phyloP scores from a whole-genome alignment of 2,329 filamentous ascomycete species.

The Pseudogymnoascus sp. region DNA sequence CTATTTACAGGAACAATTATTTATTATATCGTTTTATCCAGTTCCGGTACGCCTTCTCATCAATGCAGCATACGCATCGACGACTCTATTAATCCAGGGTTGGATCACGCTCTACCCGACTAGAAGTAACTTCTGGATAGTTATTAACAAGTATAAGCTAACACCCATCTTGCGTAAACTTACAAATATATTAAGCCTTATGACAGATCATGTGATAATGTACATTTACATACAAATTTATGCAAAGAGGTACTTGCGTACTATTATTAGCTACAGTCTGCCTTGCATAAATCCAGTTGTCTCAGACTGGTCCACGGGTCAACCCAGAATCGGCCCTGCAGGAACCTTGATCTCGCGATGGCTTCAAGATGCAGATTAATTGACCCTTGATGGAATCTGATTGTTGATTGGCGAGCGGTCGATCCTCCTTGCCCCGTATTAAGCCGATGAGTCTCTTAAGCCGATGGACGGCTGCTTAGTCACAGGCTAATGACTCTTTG shows the following conservation, averaged over 20 bases:
- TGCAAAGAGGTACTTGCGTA: background rate
- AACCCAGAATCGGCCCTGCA: background rate
- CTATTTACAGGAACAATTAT: background rate
- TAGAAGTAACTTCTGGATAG: background rate
- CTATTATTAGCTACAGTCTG: background rate
- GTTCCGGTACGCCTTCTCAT: too few relatives aligned
- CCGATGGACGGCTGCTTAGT: background rate
- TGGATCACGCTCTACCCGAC: background rate
- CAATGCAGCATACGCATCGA: background rate
- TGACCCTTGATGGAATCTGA: background rate
- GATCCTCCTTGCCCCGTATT: background rate
- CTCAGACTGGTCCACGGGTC: background rate
- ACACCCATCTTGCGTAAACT: background rate
- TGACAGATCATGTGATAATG: background rate
- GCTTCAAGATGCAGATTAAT: background rate
- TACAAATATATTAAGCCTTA: background rate
- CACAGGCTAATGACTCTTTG: background rate
- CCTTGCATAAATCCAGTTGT: background rate
- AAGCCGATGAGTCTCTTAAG: background rate
- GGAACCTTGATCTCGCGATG: background rate
- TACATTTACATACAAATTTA: background rate
- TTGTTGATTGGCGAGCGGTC: background rate
- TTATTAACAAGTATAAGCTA: background rate
- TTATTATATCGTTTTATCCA: too few relatives aligned
- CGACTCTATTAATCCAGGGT: background rate